Base-by-base conservation (phyloP, 106 monocot genomes). In the Phalaenopsis equestris region DNA sequence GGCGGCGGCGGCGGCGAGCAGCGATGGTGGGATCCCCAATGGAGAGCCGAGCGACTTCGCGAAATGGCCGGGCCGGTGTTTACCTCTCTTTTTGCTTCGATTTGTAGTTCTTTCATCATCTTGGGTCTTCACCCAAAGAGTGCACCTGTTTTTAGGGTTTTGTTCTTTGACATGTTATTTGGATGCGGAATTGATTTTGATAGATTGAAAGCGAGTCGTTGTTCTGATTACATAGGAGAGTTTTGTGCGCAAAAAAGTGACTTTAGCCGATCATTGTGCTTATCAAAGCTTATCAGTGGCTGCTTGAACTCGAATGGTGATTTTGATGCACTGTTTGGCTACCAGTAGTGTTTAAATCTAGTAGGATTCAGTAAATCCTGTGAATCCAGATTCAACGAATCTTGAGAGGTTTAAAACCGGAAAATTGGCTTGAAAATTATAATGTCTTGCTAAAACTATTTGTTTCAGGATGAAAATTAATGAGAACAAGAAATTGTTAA, bases 11-110 rank as follows among this genome's bases (percentile, higher is more conserved):
- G 77, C 12, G 82, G 82, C 0, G 72, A 82, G 42, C 82, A 82
- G 73, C 55, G 83, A n/a, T 83, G 83, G 83, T 83, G 83, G 83
- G 83, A 83, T 36, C 83, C 83, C 1, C 83, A 83, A 55, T 83
- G 83, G 83, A 72, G 79, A 36, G 83, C 78, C 77, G 79, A 83
- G 36, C 73, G 83, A 4, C 83, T 83, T 42, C 72, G 79, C 42
- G 78, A 83, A 73, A 41, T 83, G 3, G 42, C 30, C 14, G 83
- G 83, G 72, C 83, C 78, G 83, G 83, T 83, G 68, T 79, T 0
- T 56, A 83, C 39, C 14, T 1, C 46, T 79, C 6, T 74, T 83
- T 1, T 49, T 83, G 9, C 89, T 82, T 5, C 68, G 86, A 5
- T 78, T 41, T 41, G 17, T 55, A 42, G 36, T 74, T 21, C 6